phyloP scores from a whole-genome alignment of 1,139 yeast genomes.

The Debaryomycetaceae sp. region DNA sequence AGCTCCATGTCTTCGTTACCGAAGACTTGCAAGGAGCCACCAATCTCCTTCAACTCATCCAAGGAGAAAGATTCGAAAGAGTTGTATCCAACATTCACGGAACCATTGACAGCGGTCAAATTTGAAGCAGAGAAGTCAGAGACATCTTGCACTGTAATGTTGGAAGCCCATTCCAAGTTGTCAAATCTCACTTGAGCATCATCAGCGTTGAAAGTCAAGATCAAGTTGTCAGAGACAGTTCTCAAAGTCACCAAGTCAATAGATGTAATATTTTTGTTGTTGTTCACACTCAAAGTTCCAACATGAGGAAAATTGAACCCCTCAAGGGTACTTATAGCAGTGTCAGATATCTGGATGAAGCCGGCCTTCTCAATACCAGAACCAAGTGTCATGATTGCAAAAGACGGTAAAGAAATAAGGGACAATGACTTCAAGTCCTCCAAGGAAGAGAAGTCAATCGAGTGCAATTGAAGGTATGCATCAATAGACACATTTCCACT shows the following conservation, averaged over 20 bases:
- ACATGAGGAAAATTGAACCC: constrained; percentile 34
- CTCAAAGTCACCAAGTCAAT: constrained; percentile 35
- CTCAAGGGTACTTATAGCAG: constrained; percentile 38
- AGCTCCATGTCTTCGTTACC: constrained; percentile 42
- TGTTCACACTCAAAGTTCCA: constrained; percentile 39
- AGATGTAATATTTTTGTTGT: constrained; percentile 41
- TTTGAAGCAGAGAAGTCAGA: constrained; percentile 26
- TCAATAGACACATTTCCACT: constrained; percentile 35
- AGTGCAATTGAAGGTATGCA: constrained; percentile 41
- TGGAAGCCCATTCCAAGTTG: constrained; percentile 39
- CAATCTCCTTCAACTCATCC: constrained; percentile 29
- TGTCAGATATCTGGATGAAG: constrained; percentile 38
- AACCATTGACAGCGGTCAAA: constrained; percentile 42
- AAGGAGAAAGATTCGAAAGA: constrained; percentile 31
- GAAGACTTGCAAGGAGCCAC: constrained; percentile 40
- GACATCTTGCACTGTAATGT: constrained; percentile 45
- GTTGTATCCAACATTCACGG: constrained; percentile 41
- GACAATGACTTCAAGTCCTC: constrained; percentile 27
- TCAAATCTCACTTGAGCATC: constrained; percentile 37
- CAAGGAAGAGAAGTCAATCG: constrained; percentile 36
- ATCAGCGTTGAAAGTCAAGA: constrained; percentile 44
- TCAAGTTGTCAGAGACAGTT: constrained; percentile 33
- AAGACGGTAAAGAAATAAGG: constrained; percentile 43
- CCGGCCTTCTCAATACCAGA: constrained; percentile 34
- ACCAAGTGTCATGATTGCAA: constrained; percentile 37